Evolutionary conservation across 768 basidiomycete genomes (phyloP).

Genomic region (Phaffia tasmanica): DNA sequence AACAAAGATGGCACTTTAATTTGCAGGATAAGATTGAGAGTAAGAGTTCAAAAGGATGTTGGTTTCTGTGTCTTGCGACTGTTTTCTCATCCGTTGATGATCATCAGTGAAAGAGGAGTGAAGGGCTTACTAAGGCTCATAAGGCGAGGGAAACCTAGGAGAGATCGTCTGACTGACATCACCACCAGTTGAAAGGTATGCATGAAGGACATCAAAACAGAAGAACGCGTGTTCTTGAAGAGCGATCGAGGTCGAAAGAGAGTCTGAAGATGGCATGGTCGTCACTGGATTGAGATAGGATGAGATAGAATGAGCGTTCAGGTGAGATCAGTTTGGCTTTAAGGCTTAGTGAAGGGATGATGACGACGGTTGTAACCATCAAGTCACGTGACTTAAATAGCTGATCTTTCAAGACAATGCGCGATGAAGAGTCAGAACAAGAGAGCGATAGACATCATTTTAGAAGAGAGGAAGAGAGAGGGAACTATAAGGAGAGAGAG

Average conservation of each 20-base stretch:
- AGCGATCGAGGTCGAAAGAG: not conserved
- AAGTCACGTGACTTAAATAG: not conserved
- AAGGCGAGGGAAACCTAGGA: slow-evolving; percentile 32
- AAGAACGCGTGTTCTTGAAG: slow-evolving; percentile 36
- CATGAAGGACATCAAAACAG: slow-evolving; percentile 41
- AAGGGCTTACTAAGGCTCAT: slow-evolving; percentile 46
- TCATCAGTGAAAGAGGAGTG: slow-evolving; percentile 50
- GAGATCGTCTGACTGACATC: slow-evolving; percentile 30
- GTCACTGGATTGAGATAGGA: not conserved
- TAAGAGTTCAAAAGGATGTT: not conserved
- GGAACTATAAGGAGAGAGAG: too few species aligned
- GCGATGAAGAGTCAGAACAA: too few species aligned
- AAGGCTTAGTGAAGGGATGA: not conserved
- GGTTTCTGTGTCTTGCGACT: not conserved
- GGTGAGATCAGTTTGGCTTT: not conserved
- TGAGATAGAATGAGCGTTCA: not conserved
- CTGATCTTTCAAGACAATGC: too few species aligned
- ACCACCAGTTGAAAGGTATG: slow-evolving; percentile 38
- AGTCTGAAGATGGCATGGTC: not conserved
- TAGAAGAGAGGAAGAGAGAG: too few species aligned
- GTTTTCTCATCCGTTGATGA: slow-evolving; percentile 55
- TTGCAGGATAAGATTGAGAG: not conserved
- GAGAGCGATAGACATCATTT: too few species aligned
- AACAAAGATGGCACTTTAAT: slow-evolving; percentile 74
- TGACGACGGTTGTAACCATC: not conserved